phyloP scores from a whole-genome alignment of 805 yeast species.

The Metschnikowia vanudenii region DNA sequence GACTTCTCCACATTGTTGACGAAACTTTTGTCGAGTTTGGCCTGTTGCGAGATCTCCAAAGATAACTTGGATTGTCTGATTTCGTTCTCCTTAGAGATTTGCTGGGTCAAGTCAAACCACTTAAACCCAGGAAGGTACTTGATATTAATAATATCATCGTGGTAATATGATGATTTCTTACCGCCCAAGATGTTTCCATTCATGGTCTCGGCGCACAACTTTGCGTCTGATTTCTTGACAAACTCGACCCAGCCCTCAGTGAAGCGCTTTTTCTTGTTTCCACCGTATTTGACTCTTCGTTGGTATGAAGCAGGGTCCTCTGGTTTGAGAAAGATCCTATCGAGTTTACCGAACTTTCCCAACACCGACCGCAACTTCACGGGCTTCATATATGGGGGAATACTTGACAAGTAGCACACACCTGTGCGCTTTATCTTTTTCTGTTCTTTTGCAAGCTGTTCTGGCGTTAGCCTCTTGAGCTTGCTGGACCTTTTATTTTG shows the following conservation, averaged over 20 bases:
- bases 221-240: constrained; percentile 78
- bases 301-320: constrained; percentile 68
- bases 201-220: constrained; percentile 78
- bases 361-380: constrained; percentile 80
- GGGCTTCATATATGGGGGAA: constrained; percentile 98
- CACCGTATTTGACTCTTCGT: constrained; percentile 78
- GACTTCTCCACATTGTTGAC: constrained; percentile 82
- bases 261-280: constrained; percentile 83
- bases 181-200: constrained; percentile 93
- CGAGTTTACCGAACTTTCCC: constrained; percentile 81
- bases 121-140: constrained; percentile 89
- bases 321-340: constrained; percentile 81
- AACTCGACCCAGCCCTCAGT: constrained; percentile 99
- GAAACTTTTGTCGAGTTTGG: constrained; percentile 79
- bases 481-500: constrained; percentile 27
- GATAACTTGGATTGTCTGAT: constrained; percentile 83
- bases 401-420: constrained; percentile 84
- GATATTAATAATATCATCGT: constrained; percentile 90
- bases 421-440: constrained; percentile 71
- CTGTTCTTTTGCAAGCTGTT: constrained; percentile 53
- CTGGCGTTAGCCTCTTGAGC: constrained; percentile 56
- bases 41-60: constrained; percentile 86
- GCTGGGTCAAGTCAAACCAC: constrained; percentile 93
- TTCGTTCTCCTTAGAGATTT: constrained; percentile 87
- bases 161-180: constrained; percentile 82